Evolutionary conservation across 352 stramenopile species (phyloP).

Genomic region (Phytophthora citrophthora): DNA sequence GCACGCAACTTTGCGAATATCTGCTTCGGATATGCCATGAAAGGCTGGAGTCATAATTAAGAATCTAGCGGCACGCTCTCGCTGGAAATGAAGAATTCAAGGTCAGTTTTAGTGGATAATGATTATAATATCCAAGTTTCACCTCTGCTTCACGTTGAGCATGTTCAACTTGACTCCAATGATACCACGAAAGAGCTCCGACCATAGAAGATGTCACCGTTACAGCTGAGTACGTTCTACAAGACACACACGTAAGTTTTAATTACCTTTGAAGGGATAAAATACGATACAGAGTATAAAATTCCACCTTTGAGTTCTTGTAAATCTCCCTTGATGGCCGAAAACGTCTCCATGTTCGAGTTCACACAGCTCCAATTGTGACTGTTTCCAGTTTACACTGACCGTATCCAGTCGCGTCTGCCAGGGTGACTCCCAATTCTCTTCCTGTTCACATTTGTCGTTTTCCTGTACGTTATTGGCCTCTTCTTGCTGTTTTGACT

Average conservation of each 20-base stretch:
- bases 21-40: conserved; percentile 29
- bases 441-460: conserved; percentile 8
- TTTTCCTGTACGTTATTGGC: conserved; percentile 3
- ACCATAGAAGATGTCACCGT: conserved; percentile 29
- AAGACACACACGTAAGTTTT: not conserved
- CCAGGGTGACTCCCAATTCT: conserved; percentile 26
- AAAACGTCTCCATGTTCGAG: conserved; percentile 35
- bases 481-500: conserved; percentile 18
- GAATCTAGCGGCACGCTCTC: conserved; percentile 41
- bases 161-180: conserved; percentile 36
- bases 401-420: not conserved
- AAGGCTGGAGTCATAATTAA: conserved; percentile 50
- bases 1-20: conserved; percentile 38
- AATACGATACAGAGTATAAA: not conserved
- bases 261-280: too few species aligned
- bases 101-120: not conserved
- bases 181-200: conserved; percentile 40
- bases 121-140: not conserved
- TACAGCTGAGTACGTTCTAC: conserved; percentile 39
- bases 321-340: conserved; percentile 38
- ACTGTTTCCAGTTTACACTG: conserved; percentile 21
- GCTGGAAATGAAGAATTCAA: conserved; percentile 13
- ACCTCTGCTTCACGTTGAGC: conserved; percentile 42
- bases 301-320: conserved; percentile 23
- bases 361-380: conserved; percentile 35